Evolutionary conservation across 208 protist species (phyloP), one percentile per base, ranked within the genome.

Genomic region (Leishmania turanica): DNA sequence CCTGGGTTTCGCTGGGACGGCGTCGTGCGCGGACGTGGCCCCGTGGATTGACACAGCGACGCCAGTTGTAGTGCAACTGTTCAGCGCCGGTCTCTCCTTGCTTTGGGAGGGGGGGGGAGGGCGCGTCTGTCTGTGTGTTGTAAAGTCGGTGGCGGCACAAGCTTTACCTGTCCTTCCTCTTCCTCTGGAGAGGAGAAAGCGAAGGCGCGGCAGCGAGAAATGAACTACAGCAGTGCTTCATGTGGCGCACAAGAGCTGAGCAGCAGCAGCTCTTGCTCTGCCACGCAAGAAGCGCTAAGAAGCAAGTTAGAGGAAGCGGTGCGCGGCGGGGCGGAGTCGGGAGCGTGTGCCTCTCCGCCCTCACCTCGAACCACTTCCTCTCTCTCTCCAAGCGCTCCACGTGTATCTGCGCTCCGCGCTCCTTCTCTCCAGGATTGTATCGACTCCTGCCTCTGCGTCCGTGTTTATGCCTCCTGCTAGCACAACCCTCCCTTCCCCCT

Each of bases 1-100:
- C 92, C 95, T 8, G 93, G 95, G 0, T 95, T 93, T 85, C 91
- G 95, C 6, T 97, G 95, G 93, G 95, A 97, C 71, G 95, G 95
- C 62, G 88, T 97, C 9, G 87, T 96, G 71, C 95, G 95, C 49
- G 95, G 95, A 62, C 83, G 88, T n/a, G 70, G 82, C 8, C 78
- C 72, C 1, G 77, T 86, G 13, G 66, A 69, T 19, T 85, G 62
- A 81, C 19, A 7, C 13, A 47, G 65, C 51, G 51, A 45, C 8
- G 53, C 4, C 15, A 21, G 17, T 9, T 56, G 70, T n/a, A 13
- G 42, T 76, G 31, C 31, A 31, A 34, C 31, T 8, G 70, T 37
- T 47, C 8, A 45, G 37, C 51, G 3, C 15, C 49, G 42, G 53
- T 80, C 49, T 64, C 45, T 79, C 37, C 40, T 31, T 47, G 8